Conservation (phyloP, 495 filamentous ascomycete species). For the Hypoxylon intermedium region DNA sequence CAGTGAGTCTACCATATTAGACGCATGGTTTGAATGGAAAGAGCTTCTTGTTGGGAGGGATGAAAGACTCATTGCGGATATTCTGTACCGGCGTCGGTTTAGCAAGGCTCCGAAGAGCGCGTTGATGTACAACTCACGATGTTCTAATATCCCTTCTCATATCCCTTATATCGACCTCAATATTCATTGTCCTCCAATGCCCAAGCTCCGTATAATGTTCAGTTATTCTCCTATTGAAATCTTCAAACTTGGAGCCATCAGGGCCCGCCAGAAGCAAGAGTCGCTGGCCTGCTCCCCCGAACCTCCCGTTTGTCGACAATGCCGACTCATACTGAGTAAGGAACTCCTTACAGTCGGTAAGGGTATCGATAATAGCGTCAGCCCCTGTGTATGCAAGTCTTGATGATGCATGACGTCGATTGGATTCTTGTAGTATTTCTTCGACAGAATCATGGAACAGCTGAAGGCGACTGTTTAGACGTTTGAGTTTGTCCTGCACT, state of each 20-base stretch:
- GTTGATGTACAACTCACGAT: conserved; percentile 20
- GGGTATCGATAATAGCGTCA: conserved; percentile 26
- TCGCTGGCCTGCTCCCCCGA: conserved; percentile 19
- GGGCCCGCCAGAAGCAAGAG: conserved; percentile 21
- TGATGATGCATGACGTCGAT: conserved; percentile 8
- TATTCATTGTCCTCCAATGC: conserved; percentile 13
- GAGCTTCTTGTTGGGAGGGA: not conserved
- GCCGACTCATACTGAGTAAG: conserved; percentile 34
- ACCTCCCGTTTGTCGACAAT: conserved; percentile 8
- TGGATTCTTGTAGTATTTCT: conserved; percentile 15
- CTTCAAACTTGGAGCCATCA: conserved; percentile 27
- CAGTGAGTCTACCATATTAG: not conserved
- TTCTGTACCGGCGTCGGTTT: conserved; percentile 11
- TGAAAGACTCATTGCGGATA: not conserved
- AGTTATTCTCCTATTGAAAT: conserved; percentile 32
- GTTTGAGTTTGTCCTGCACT: conserved; percentile 24
- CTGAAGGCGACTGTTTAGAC: conserved; percentile 31
- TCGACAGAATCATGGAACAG: conserved; percentile 20
- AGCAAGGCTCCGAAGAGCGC: not conserved
- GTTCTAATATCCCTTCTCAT: conserved; percentile 16
- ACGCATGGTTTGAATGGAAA: not conserved
- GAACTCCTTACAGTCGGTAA: conserved; percentile 36
- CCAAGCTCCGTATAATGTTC: conserved; percentile 26
- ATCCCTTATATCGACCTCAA: conserved; percentile 3
- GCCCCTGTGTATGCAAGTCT: conserved; percentile 16